These are phyloP conservation scores for Tripterygium wilfordii DNA, from an alignment of 177 flowering plant species.

Conservation along the genomic window DNA sequence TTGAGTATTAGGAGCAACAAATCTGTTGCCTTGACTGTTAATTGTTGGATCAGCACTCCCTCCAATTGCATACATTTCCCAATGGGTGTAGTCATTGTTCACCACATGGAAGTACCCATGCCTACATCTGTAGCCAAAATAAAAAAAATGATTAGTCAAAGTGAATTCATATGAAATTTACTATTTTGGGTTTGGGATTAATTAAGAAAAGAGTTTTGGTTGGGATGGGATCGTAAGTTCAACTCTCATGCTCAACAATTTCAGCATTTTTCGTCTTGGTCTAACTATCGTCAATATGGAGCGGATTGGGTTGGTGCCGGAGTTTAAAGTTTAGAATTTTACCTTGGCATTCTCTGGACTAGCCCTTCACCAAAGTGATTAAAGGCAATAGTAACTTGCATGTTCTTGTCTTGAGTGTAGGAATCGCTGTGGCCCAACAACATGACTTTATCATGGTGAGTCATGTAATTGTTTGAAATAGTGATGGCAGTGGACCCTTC, in stretches of 20 bases:
- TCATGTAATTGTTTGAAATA: slow-evolving; percentile 78
- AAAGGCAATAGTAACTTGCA: slow-evolving; percentile 88
- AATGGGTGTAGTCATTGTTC: slow-evolving; percentile 94
- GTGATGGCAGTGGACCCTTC: slow-evolving; percentile 80
- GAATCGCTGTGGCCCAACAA: slow-evolving; percentile 79
- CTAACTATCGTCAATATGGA: too few species aligned
- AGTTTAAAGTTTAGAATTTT: slow-evolving; percentile 11
- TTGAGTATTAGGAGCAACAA: slow-evolving; percentile 61
- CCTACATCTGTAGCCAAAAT: slow-evolving; percentile 71
- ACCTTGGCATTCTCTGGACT: slow-evolving; percentile 93
- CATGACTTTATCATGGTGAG: slow-evolving; percentile 92
- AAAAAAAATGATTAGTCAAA: too few species aligned
- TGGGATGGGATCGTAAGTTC: too few species aligned
- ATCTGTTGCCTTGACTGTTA: slow-evolving; percentile 88
- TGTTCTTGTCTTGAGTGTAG: slow-evolving; percentile 64
- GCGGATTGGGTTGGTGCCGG: too few species aligned
- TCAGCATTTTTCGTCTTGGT: too few species aligned
- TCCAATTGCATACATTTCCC: slow-evolving; percentile 98
- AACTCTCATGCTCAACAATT: too few species aligned
- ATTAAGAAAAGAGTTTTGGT: too few species aligned
- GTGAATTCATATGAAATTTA: too few species aligned
- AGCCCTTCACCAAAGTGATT: slow-evolving; percentile 92
- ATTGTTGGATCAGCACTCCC: slow-evolving; percentile 88
- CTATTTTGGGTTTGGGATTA: too few species aligned
- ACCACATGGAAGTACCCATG: slow-evolving; percentile 94